Evolutionary conservation across 2,329 filamentous ascomycete genomes (phyloP), one percentile per base, ranked within the genome.

Genomic region (Aspergillus felis): DNA sequence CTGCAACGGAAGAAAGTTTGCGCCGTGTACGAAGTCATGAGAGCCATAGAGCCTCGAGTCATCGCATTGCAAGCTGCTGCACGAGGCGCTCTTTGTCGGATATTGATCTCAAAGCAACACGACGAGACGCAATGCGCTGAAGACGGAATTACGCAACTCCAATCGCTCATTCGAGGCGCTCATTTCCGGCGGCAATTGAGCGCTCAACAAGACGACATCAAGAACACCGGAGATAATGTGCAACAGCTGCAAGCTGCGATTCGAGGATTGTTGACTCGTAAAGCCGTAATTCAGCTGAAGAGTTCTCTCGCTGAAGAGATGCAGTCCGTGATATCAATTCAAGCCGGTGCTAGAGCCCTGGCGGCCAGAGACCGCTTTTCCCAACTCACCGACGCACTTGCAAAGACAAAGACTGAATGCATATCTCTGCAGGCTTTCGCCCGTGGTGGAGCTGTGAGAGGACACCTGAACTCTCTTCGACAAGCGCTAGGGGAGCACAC

Each of bases 91-190:
- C 42, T 67, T 3, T 46, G 50, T 22, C 60, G 65, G 1, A 57
- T 49, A 20, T 29, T 51, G 12, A 24, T 65, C 41, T 59, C 56
- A 4, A 51, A 61, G 12, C 61, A 70, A 28, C 62, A 63, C 35
- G 64, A 70, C 51, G 56, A 66, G 41, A 67, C 64, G 57, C 84
- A 56, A 29, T 72, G 79, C 62, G 76, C 79, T 54, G 75, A 82
- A 63, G 78, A 78, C 32, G 77, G 81, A 53, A 80, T 89, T 42
- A 76, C 79, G 58, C 76, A 78, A 50, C 79, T 91, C 47, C 89
- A 92, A 75, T 84, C 87, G 55, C 82, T 83, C 44, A 82, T 86
- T 63, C 83, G 89, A 58, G 90, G 89, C 66, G 82, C 85, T 76
- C 73, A 91, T 57, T 72, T 86, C 61, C 82, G 90, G 65, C 80